Conservation (phyloP, 331 rosid genomes). For the Erythrophleum ivorense region DNA sequence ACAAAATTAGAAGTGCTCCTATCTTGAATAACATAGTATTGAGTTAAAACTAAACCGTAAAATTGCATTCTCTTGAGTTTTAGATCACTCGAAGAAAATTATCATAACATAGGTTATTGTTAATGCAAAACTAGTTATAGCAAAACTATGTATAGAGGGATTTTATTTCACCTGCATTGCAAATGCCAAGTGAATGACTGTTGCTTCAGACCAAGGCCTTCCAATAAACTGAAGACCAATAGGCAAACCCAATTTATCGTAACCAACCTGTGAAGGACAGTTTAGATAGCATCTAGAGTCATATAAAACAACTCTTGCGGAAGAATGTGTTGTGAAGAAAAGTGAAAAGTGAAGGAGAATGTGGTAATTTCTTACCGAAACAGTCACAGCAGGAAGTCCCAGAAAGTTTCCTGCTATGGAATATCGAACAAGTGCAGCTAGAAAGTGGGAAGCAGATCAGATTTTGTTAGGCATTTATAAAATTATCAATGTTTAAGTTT, state of each 20-base stretch:
- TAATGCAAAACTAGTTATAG: neutral
- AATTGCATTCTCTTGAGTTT: neutral
- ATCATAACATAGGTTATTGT: neutral
- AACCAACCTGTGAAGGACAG: constrained; percentile 69
- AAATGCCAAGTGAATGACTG: constrained; percentile 74
- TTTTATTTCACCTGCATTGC: constrained; percentile 70
- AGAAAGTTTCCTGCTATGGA: constrained; percentile 89
- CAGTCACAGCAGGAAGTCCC: constrained; percentile 85
- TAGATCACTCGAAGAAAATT: constrained; percentile 7
- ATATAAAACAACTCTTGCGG: neutral
- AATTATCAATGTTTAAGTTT: constrained; percentile 7
- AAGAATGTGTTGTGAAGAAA: neutral
- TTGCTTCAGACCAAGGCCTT: constrained; percentile 89
- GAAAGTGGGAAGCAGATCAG: constrained; percentile 15
- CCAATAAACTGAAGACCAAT: constrained; percentile 95
- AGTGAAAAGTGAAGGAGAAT: neutral
- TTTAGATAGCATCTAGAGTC: neutral
- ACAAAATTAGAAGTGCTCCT: neutral
- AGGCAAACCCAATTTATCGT: constrained; percentile 76
- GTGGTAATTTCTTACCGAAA: constrained; percentile 60
- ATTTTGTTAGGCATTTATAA: neutral
- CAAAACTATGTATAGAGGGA: neutral
- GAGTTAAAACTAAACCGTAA: neutral
- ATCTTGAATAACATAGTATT: neutral
- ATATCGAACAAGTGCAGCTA: constrained; percentile 91